Evolutionary conservation across 176 grass and related monocot genomes (phyloP), one percentile per base, ranked within the genome.

Genomic region (Musa itinerans): DNA sequence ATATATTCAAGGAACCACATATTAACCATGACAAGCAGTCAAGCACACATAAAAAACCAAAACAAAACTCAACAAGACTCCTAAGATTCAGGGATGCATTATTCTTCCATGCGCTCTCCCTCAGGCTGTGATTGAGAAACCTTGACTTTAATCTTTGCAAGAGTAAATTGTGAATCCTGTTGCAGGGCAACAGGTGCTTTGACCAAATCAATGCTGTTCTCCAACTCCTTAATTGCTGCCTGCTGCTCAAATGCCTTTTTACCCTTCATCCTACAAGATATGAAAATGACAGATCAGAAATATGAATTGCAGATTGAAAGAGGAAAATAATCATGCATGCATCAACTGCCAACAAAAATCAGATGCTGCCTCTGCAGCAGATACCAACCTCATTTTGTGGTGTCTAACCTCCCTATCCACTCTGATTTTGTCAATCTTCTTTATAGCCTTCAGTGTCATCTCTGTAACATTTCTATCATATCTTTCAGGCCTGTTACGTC

Each of bases 401-500:
- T 99, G 91, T n/a, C 76, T 87, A 50, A 58, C 71, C 71, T 85
- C 82, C 21, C 89, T 88, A 11, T 76, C 79, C 49, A 89, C 78
- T 74, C 86, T 94, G 22, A 85, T 82, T 87, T 99, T 95, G 2
- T 78, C 65, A 69, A 96, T 89, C 78, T 83, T 69, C 6, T 84
- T 86, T 53, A 96, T 96, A 19, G 89, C 92, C 78, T 87, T 90
- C 19, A 99, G 80, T 52, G 90, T 89, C 52, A 61, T 72, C 54
- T 82, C 85, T 0, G 86, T 87, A 48, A 89, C 63, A 80, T 83
- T 95, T 11, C 96, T 82, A 71, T 99, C 85, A 17, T 99, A 99
- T 77, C 86, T 88, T 21, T 95, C 88, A 19, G 89, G 96, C 83
- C 90, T 89, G 78, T 98, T 98, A 56, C 90, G 87, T 76, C 89